These are phyloP conservation scores for Aspergillus proliferans DNA, from an alignment of 2,329 filamentous ascomycete species.

Conservation along the genomic window DNA sequence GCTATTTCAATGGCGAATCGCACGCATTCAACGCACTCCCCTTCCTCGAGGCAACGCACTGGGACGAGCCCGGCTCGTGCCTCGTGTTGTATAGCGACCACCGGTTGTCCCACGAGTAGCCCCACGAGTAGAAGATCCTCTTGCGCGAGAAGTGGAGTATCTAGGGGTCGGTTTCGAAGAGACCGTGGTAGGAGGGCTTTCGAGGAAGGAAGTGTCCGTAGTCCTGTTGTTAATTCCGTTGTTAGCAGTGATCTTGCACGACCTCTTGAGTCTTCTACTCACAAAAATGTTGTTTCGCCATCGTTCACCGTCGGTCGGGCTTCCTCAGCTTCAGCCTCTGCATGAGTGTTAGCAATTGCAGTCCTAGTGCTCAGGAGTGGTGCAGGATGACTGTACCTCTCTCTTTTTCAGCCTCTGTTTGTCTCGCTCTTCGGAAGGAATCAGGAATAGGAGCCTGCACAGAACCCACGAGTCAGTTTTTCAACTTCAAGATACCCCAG, in stretches of 20 bases:
- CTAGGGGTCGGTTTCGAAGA: conserved; percentile 43
- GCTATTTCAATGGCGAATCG: background rate
- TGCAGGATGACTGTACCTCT: conserved; percentile 28
- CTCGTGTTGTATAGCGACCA: conserved; percentile 33
- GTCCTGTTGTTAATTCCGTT: conserved; percentile 52
- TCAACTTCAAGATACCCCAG: background rate
- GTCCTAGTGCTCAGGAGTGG: background rate
- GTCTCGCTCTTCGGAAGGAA: conserved; percentile 66
- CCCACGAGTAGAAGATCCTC: conserved; percentile 18
- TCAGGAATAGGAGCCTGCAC: conserved; percentile 70
- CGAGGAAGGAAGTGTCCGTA: conserved; percentile 84
- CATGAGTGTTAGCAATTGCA: conserved; percentile 6
- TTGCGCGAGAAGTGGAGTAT: conserved; percentile 21
- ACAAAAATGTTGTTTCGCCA: conserved; percentile 80
- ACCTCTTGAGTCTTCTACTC: conserved; percentile 26
- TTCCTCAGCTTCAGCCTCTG: conserved; percentile 29
- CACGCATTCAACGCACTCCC: conserved; percentile 27
- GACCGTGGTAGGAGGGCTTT: conserved; percentile 59
- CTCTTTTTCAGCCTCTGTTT: conserved; percentile 49
- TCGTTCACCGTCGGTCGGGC: conserved; percentile 39
- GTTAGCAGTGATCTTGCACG: background rate
- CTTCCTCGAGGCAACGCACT: conserved; percentile 37
- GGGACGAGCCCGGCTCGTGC: conserved; percentile 23
- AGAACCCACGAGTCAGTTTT: conserved; percentile 3
- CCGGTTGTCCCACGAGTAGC: conserved; percentile 20